Base-by-base conservation (phyloP, 75 land plant genomes). In the Pinus taeda region DNA sequence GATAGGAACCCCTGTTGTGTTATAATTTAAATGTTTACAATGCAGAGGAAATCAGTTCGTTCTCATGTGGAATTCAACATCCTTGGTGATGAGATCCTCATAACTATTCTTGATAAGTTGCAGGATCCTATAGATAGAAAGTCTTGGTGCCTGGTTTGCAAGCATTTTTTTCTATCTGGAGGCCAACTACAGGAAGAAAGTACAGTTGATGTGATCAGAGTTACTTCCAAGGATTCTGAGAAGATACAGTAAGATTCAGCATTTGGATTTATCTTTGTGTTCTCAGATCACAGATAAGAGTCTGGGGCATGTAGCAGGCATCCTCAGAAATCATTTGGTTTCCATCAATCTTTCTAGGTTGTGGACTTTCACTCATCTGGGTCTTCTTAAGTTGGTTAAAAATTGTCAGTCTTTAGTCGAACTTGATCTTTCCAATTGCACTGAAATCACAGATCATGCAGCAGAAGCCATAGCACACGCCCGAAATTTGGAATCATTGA, bases 391-490 rank as follows among this genome's bases (percentile, higher is more conserved):
- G 30, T 59, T 95, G 79, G 87, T 78, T 15, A 36, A 56, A 62
- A 80, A 58, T 42, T 95, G 98, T 76, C 73, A 15, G 61, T 59
- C 76, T 65, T 67, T 95, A 84, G 85, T 77, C 65, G 93, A 88
- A 75, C 71, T 95, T 55, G 89, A 95, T 71, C 29, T 91, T 56
- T 91, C 93, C 21, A 85, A 92, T 55, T 93, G 82, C 56, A 57
- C 61, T 24, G 80, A 82, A 59, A 29, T 95, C 64, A 77, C 76
- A 14, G 95, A 95, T 67, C 29, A 74, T 37, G 98, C 81, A 2
- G 83, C 81, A 4, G 77, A 79, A 18, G 89, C 92, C 6, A 33
- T 95, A 0, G 84, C 92, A 2, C 57, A 76, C 57, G 90, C 88
- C 20, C 74, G 58, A 76, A 80, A 84, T 37, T 67, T 94, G 64